Evolutionary conservation across 2,329 filamentous ascomycete species (phyloP).

Genomic region (Colletotrichum sidae): DNA sequence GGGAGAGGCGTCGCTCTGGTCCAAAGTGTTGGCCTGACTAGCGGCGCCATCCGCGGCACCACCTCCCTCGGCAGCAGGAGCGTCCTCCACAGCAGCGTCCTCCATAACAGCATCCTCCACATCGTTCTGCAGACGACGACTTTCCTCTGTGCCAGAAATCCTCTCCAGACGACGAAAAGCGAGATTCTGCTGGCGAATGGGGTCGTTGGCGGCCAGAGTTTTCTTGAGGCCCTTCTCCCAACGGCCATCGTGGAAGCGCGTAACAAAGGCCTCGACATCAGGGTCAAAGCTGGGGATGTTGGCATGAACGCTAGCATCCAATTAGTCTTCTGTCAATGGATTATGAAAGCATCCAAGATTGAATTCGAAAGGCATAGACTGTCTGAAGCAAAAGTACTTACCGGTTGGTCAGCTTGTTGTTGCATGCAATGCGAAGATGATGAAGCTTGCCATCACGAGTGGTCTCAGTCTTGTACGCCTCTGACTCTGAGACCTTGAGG

Average conservation of each 20-base stretch:
- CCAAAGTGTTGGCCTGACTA: too few relatives aligned
- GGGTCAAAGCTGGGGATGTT: background rate
- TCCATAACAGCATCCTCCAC: too few relatives aligned
- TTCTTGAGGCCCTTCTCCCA: conserved; percentile 5
- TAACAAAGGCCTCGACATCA: background rate
- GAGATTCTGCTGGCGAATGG: too few relatives aligned
- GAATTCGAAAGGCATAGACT: background rate
- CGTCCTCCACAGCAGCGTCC: too few relatives aligned
- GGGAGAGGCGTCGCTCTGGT: too few relatives aligned
- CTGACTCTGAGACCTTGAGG: background rate
- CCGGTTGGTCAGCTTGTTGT: background rate
- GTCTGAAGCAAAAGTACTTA: background rate
- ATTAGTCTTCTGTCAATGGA: background rate
- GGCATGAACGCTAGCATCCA: background rate
- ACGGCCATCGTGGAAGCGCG: conserved; percentile 24
- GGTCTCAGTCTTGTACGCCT: background rate
- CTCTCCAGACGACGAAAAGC: too few relatives aligned
- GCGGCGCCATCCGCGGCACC: too few relatives aligned
- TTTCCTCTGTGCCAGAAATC: too few relatives aligned
- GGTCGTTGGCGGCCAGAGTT: background rate
- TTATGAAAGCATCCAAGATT: background rate
- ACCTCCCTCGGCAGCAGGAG: too few relatives aligned
- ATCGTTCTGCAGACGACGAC: too few relatives aligned
- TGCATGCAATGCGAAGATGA: conserved; percentile 7
- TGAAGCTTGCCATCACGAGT: conserved; percentile 6